Base-by-base conservation (phyloP, 345 rosid species). In the Mallotus nudiflorus region DNA sequence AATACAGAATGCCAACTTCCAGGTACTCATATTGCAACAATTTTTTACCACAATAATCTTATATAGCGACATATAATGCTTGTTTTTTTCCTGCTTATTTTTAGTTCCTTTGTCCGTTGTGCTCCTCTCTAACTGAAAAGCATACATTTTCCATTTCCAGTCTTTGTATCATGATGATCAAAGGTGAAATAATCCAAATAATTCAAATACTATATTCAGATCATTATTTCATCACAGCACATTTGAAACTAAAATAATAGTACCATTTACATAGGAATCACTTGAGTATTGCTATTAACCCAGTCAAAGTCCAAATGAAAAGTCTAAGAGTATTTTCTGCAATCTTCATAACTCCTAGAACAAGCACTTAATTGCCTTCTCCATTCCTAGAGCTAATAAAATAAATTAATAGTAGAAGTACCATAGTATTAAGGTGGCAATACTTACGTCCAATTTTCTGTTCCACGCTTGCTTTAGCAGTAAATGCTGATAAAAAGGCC, bases 401-500 rank as follows among this genome's bases (percentile, higher is more conserved):
- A 24, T 13, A 57, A 18, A 33, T 29, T 18, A 29, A 15, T 28
- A 45, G 35, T 33, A 51, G 16, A 16, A 49, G 56, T 25, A 31
- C 22, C 46, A 50, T 20, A 54, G 42, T 54, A 8, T 20, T 11
- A 73, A 31, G 35, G 39, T 12, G 48, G 55, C 44, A 45, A 68
- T 52, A 76, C 83, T 75, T 68, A 89, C 92, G 61, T 54, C 81
- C 79, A 48, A 87, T 50, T 81, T 87, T 89, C 76, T 86, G 83
- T 63, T 74, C 85, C 42, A 66, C 19, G 46, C 78, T 81, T 66
- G 96, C 89, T 77, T 81, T 85, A 42, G 87, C 74, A 78, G 88
- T 86, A 68, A 89, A 89, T 10, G 85, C 78, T 35, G 96, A 89
- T 81, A 89, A 78, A n/a, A 87, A 89, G 46, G 89, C 89, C 39